A percentile compares a stretch with the other conserved stretches of the same genome.
Evolutionary conservation across 495 filamentous ascomycete genomes (phyloP).

Genomic region (Neurospora sublineolata): DNA sequence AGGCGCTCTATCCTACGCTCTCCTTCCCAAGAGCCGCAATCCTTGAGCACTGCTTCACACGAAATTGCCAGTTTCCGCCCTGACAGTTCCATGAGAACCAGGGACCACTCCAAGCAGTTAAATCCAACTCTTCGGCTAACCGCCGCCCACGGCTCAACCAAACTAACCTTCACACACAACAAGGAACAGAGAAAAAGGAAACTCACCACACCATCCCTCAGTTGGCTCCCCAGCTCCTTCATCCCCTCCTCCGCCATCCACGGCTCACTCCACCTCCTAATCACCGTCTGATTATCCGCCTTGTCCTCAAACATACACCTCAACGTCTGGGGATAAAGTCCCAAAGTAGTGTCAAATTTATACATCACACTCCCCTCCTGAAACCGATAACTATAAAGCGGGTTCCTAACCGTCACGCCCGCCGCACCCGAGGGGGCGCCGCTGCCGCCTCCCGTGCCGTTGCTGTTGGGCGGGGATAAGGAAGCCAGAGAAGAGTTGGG

Average conservation of each 20-base stretch:
- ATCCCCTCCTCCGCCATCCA: not conserved
- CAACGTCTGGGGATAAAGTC: too few relatives aligned
- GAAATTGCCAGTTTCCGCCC: not conserved
- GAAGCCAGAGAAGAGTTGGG: not conserved
- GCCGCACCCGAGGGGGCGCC: slow-evolving; percentile 6
- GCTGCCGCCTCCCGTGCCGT: not conserved
- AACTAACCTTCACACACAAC: not conserved
- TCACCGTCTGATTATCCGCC: not conserved
- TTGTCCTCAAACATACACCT: not conserved
- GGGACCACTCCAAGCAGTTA: not conserved
- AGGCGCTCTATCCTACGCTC: not conserved
- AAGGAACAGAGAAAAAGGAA: not conserved
- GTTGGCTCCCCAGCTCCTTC: not conserved
- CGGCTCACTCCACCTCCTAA: not conserved
- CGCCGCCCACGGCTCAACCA: not conserved
- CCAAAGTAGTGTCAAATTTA: too few relatives aligned
- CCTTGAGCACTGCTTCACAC: not conserved
- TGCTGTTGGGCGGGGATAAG: not conserved
- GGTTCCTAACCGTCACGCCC: slow-evolving; percentile 21
- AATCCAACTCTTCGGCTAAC: not conserved
- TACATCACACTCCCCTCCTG: slow-evolving; percentile 6
- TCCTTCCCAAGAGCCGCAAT: not conserved
- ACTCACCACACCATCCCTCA: not conserved
- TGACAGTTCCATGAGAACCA: not conserved
- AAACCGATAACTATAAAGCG: slow-evolving; percentile 28